Conservation (phyloP, 352 stramenopile species). For the Pythium oligandrum region DNA sequence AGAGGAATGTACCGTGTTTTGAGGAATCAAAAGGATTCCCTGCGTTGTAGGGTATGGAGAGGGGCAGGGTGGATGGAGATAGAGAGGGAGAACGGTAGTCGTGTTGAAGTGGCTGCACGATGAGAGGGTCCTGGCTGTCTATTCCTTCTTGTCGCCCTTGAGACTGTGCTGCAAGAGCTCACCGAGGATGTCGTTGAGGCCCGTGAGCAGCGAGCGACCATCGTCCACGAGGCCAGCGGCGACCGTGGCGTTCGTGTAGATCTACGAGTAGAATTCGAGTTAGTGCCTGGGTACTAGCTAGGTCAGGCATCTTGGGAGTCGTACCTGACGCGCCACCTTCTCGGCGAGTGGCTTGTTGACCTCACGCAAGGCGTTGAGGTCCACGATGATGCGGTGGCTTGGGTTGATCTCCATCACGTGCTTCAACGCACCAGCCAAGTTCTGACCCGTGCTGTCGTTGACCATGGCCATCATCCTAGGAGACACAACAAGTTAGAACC, state of each 20-base stretch:
- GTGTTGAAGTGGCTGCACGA: too few relatives aligned
- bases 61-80: too few relatives aligned
- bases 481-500: slow-evolving; percentile 8
- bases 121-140: neutral
- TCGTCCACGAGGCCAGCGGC: slow-evolving; percentile 98
- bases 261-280: slow-evolving; percentile 32
- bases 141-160: slow-evolving; percentile 20
- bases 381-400: slow-evolving; percentile 95
- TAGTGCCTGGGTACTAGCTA: neutral
- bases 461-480: slow-evolving; percentile 98
- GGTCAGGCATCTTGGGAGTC: neutral
- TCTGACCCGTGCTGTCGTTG: slow-evolving; percentile 72
- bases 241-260: slow-evolving; percentile 99
- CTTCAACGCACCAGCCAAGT: slow-evolving; percentile 64
- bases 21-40: too few relatives aligned
- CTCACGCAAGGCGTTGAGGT: slow-evolving; percentile 86
- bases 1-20: too few relatives aligned
- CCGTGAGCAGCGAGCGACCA: slow-evolving; percentile 94
- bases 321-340: slow-evolving; percentile 76
- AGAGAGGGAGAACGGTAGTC: too few relatives aligned
- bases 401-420: slow-evolving; percentile 99
- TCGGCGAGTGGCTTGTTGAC: slow-evolving; percentile 81
- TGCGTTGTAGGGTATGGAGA: too few relatives aligned
- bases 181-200: slow-evolving; percentile 94
- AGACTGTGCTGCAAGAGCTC: slow-evolving; percentile 73